Base-by-base conservation (phyloP, 2,329 filamentous ascomycete genomes). In the Cladosporium sp. region DNA sequence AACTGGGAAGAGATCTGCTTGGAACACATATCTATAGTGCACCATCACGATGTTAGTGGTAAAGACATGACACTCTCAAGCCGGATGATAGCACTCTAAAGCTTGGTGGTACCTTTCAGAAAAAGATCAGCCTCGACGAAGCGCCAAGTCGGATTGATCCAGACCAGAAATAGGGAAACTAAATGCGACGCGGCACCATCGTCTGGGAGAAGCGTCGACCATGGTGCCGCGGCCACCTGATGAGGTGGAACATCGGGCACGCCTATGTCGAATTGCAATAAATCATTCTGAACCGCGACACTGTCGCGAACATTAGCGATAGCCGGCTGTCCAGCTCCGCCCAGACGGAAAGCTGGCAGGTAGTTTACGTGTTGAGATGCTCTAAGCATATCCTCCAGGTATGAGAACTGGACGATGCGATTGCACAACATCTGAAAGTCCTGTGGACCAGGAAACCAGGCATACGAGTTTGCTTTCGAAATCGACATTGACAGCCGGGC, bases 101-200 rank as follows among this genome's bases (percentile, higher is more conserved):
- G 25, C 6, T 45, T 45, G 13, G 42, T 6, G n/a, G 10, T 37
- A 61, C 60, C 58, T 28, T 34, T 34, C 24, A 61, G 20, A 37
- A 61, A 61, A 5, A 61, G 49, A 39, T 61, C 60, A 5, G 57
- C 36, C 37, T 61, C 60, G 6, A 61, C 57, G 17, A 60, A 61
- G 5, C 57, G 58, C 60, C 60, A 61, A 13, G 48, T 45, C 17
- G 60, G 60, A 32, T 61, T 61, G 48, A 60, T 53, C 57, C 57
- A 60, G 15, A 50, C 58, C 5, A 61, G 58, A 39, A 58, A 61
- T 1, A 60, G 12, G 4, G 57, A 61, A 25, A 61, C 39, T 4
- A 61, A 32, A 17, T 61, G 60, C 8, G 60, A 60, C 3, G 60
- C 54, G 13, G 60, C 58, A 10, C 56, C 32, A n/a, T 58, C 49